These are phyloP conservation scores for Emmonsiellopsis sp. DNA, from an alignment of 2,329 filamentous ascomycete species.

Conservation along the genomic window DNA sequence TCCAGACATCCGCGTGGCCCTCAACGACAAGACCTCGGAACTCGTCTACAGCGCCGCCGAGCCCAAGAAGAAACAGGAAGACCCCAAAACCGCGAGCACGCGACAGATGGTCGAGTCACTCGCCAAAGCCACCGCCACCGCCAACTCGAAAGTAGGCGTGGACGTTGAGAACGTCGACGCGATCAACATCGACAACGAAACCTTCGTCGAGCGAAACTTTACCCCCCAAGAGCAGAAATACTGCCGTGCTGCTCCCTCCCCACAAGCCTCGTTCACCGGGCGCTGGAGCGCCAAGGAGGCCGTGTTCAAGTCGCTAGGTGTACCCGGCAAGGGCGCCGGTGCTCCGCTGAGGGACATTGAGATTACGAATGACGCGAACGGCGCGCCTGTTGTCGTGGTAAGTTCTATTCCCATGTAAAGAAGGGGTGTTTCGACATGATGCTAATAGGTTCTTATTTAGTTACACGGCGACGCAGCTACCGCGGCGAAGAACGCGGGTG, in stretches of 20 bases:
- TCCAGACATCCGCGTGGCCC: constrained; percentile 73
- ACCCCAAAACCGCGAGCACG: constrained; percentile 53
- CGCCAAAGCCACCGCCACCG: constrained; percentile 52
- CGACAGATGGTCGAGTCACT: constrained; percentile 69
- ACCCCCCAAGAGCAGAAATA: constrained; percentile 75
- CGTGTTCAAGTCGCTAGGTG: constrained; percentile 93
- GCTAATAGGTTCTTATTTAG: constrained; percentile 39
- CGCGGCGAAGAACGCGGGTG: constrained; percentile 74
- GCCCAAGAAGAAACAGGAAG: constrained; percentile 47
- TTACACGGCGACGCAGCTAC: constrained; percentile 75
- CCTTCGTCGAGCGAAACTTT: constrained; percentile 92
- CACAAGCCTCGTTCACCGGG: constrained; percentile 85
- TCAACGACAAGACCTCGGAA: constrained; percentile 78
- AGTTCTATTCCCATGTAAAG: constrained; percentile 32
- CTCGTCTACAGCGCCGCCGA: constrained; percentile 64
- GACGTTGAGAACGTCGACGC: constrained; percentile 84
- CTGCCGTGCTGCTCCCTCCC: constrained; percentile 68
- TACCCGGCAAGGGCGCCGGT: constrained; percentile 76
- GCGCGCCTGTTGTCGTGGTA: constrained; percentile 77
- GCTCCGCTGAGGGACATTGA: constrained; percentile 92
- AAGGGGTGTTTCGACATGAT: neutral
- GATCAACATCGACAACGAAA: constrained; percentile 88
- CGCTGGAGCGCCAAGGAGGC: constrained; percentile 97
- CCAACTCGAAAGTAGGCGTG: constrained; percentile 75
- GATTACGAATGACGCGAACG: constrained; percentile 69